Conservation (phyloP, 306 rosid species). For the Glycyrrhiza uralensis region DNA sequence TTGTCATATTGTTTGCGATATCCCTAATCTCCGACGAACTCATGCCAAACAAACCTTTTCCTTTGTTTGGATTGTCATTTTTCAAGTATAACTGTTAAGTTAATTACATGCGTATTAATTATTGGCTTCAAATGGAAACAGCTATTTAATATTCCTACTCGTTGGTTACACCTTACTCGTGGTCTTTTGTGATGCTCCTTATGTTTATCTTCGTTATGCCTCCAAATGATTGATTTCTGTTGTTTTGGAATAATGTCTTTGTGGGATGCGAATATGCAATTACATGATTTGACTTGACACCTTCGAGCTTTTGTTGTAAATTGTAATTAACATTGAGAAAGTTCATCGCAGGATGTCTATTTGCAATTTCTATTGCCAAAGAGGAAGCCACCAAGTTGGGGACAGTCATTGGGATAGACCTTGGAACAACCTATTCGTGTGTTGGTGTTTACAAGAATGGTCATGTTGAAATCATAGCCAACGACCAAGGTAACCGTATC, state of each 20-base stretch:
- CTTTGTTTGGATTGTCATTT: background rate
- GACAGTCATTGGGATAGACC: slow-evolving; percentile 93
- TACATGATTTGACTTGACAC: background rate
- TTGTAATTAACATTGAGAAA: slow-evolving; percentile 17
- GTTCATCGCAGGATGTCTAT: slow-evolving; percentile 55
- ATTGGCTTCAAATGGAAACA: background rate
- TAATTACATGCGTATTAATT: too few relatives aligned
- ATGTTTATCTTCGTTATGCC: too few relatives aligned
- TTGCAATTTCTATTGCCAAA: slow-evolving; percentile 77
- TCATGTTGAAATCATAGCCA: slow-evolving; percentile 98
- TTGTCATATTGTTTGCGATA: background rate
- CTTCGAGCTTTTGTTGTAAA: background rate
- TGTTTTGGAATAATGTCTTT: background rate
- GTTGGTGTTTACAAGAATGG: slow-evolving; percentile 98
- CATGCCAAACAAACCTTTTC: background rate
- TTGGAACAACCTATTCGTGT: slow-evolving; percentile 97
- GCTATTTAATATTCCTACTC: background rate
- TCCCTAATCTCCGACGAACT: background rate
- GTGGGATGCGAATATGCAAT: background rate
- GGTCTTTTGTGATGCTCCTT: too few relatives aligned
- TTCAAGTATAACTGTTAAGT: background rate
- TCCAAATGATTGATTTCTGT: background rate
- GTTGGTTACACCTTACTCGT: too few relatives aligned
- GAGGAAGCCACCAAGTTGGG: slow-evolving; percentile 92
- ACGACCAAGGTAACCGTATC: slow-evolving; percentile 98